Percentiles rank a stretch among this genome's conserved stretches.
phyloP scores from a whole-genome alignment of 2,329 filamentous ascomycete genomes.

The Myriosclerotinia scirpicola region DNA sequence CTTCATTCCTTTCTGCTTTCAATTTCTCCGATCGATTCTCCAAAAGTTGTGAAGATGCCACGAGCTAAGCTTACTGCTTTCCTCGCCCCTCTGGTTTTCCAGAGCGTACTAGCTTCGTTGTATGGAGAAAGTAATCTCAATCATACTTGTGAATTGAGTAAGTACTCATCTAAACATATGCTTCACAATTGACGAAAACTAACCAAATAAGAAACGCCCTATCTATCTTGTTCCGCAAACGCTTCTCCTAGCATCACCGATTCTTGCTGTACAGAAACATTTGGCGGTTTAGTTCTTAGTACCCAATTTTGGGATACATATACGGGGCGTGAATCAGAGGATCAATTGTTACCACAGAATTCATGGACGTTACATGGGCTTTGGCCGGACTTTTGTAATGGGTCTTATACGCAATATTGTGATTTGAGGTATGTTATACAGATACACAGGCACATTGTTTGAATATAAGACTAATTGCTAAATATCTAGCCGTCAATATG shows the following conservation, averaged over 20 bases:
- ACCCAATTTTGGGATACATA: slow-evolving; percentile 67
- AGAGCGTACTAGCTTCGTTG: slow-evolving; percentile 26
- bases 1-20: neutral
- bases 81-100: slow-evolving; percentile 6
- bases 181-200: neutral
- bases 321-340: slow-evolving; percentile 57
- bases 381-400: slow-evolving; percentile 51
- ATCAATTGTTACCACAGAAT: slow-evolving; percentile 57
- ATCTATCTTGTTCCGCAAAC: slow-evolving; percentile 51
- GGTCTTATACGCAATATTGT: slow-evolving; percentile 66
- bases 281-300: slow-evolving; percentile 58
- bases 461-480: neutral
- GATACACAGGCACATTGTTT: neutral
- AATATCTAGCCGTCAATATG: slow-evolving; percentile 55
- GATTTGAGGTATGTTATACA: slow-evolving; percentile 48
- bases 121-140: slow-evolving; percentile 37
- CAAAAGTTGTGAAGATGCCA: neutral
- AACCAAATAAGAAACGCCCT: slow-evolving; percentile 31
- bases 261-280: slow-evolving; percentile 65
- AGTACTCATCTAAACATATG: neutral
- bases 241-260: slow-evolving; percentile 52
- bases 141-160: slow-evolving; percentile 36
- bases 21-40: neutral
- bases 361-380: slow-evolving; percentile 53
- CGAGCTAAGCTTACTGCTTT: neutral